Evolutionary conservation across 345 rosid species (phyloP).

Genomic region (Garcia nutans): DNA sequence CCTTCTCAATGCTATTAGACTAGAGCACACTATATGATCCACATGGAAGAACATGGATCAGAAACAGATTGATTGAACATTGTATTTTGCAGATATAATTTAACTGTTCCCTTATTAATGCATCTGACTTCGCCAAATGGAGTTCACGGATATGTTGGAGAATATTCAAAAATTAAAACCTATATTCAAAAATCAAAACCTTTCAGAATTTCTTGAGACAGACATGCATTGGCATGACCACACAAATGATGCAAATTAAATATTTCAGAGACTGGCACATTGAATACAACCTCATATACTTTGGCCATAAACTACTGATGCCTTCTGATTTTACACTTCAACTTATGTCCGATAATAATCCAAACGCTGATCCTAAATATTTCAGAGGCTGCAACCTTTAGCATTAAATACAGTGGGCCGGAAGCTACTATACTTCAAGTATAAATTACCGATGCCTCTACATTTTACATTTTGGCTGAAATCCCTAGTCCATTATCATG

Average conservation of each 20-base stretch:
- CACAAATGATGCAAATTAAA: not conserved
- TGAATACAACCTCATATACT: not conserved
- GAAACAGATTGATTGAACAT: not conserved
- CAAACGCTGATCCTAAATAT: not conserved
- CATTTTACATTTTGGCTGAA: not conserved
- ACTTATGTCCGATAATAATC: not conserved
- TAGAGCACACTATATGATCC: not conserved
- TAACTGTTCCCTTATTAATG: not conserved
- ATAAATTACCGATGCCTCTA: not conserved
- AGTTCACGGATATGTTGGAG: too few relatives aligned
- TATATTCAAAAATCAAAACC: not conserved
- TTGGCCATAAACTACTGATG: not conserved
- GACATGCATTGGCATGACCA: not conserved
- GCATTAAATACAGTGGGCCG: not conserved
- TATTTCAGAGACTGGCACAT: not conserved
- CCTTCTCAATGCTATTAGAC: not conserved
- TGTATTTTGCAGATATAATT: not conserved
- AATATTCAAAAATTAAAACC: not conserved
- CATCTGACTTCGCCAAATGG: not conserved
- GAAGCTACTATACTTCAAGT: not conserved
- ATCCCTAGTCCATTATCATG: not conserved
- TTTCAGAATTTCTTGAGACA: not conserved
- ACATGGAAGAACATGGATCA: not conserved
- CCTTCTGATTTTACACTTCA: not conserved
- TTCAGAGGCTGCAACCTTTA: not conserved